Percentiles rank a stretch among this genome's conserved stretches.
phyloP scores from a whole-genome alignment of 1,284 basidiomycete species.

The Cutaneotrichosporon sp. region DNA sequence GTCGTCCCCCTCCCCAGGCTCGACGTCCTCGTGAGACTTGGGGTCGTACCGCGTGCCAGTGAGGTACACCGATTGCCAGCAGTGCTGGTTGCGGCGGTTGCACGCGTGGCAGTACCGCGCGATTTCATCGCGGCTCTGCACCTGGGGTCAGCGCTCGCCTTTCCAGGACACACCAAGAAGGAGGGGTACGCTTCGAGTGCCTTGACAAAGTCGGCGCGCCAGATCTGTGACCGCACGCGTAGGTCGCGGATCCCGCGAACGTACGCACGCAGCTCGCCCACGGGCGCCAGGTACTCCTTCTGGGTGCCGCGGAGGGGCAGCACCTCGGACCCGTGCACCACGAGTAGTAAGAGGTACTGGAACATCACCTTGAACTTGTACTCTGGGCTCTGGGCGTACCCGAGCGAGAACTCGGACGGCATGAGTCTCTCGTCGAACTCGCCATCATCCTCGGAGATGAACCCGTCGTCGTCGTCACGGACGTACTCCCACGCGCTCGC shows the following conservation, averaged over 20 bases:
- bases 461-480: conserved; percentile 57
- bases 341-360: conserved; percentile 78
- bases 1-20: background rate
- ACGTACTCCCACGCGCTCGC: conserved; percentile 40
- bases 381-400: conserved; percentile 61
- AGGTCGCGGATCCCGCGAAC: background rate
- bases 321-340: conserved; percentile 56
- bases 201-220: conserved; percentile 68
- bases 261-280: conserved; percentile 2
- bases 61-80: background rate
- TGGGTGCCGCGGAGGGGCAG: conserved; percentile 31
- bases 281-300: conserved; percentile 32
- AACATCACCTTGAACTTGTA: conserved; percentile 64
- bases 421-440: conserved; percentile 57
- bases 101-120: conserved; percentile 15
- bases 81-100: conserved; percentile 15
- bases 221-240: conserved; percentile 73
- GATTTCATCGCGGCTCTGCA: background rate
- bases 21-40: conserved; percentile 2
- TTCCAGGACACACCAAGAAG: conserved; percentile 56
- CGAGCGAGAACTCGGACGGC: conserved; percentile 74
- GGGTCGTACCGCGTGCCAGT: conserved; percentile 1
- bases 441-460: conserved; percentile 73
- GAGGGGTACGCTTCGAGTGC: conserved; percentile 66
- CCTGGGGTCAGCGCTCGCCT: background rate